Percentiles rank a stretch among this genome's conserved stretches.
Conservation (phyloP, 495 filamentous ascomycete genomes). For the Hyaloscypha hepaticicola region DNA sequence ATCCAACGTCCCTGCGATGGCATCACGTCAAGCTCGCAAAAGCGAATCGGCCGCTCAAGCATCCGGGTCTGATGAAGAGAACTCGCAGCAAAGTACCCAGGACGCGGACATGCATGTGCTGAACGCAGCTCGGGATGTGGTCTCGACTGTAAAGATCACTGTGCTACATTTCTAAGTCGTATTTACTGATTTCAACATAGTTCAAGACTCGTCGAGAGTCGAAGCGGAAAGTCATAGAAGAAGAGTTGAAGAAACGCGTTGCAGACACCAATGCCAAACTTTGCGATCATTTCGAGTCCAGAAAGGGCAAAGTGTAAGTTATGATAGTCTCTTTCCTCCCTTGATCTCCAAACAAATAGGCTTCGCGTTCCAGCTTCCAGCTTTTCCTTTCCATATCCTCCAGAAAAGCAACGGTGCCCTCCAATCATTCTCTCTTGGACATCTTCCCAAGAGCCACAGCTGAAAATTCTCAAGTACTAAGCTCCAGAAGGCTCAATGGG, state of each 20-base stretch:
- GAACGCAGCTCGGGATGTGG: slow-evolving; percentile 25
- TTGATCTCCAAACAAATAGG: no score
- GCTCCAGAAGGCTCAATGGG: slow-evolving; percentile 16
- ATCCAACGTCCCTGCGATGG: slow-evolving; percentile 7
- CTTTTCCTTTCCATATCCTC: no score
- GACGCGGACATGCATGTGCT: slow-evolving; percentile 19
- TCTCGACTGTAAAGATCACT: slow-evolving; percentile 14
- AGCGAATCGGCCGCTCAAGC: neutral
- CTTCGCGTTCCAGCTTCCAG: no score
- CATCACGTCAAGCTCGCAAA: slow-evolving; percentile 20
- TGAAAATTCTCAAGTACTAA: slow-evolving; percentile 18
- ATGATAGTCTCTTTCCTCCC: neutral
- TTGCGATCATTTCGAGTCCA: slow-evolving; percentile 14
- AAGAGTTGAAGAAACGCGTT: slow-evolving; percentile 28
- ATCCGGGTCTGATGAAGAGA: slow-evolving; percentile 20
- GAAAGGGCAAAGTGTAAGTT: slow-evolving; percentile 28
- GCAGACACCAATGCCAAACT: slow-evolving; percentile 27
- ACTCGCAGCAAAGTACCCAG: slow-evolving; percentile 15
- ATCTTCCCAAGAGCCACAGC: no score
- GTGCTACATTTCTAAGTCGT: neutral
- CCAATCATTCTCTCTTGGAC: no score
- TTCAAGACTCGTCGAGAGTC: slow-evolving; percentile 29
- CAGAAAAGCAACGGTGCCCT: no score
- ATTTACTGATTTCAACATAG: slow-evolving; percentile 20
- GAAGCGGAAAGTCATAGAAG: slow-evolving; percentile 29